Base-by-base conservation (phyloP, 768 basidiomycete species). In the Leccinum pellstonianum region DNA sequence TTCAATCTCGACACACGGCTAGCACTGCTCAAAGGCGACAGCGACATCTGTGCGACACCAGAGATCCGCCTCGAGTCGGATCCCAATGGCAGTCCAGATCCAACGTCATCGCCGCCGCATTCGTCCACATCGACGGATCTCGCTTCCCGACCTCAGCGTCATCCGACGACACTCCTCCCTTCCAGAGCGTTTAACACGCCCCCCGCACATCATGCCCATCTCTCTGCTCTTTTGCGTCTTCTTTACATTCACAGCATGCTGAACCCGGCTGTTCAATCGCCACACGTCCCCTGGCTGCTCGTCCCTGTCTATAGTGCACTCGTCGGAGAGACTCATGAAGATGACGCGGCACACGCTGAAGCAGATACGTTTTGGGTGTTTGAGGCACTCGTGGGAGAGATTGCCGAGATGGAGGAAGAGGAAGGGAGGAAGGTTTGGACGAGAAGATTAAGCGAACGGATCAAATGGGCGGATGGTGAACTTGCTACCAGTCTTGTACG, bases 301-400 rank as follows among this genome's bases (percentile, higher is more conserved):
- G 79, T 91, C 15, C 87, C 88, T 0, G 67, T 92, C 23, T 91
- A 90, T 70, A 79, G 80, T 8, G 83, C 82, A 0, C 74, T 91
- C 52, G 72, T 76, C 17, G 81, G 83, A 66, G 90, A 91, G 66
- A 77, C 85, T 1, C 81, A 88, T 17, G 72, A 79, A 0, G 80
- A 83, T 56, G 86, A 89, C 47, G 69, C 82, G 10, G 78, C 81
- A 0, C 88, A 91, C 69, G 81, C 80, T 5, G 91, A 93, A 70
- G 90, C 91, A 2, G 91, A 93, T 66, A 81, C 86, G 0, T 93
- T 93, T 70, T 93, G 90, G 91, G 66, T 91, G 5, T 88, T 92
- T 57, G 89, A 91, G 70, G 81, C 85, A 0, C 78, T 92, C 64
- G 75, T 91, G 0, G 84, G 85, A 27, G 90, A 92, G 66, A 83